Evolutionary conservation across 306 rosid genomes (phyloP).

Genomic region (Hippophae gyantsensis): DNA sequence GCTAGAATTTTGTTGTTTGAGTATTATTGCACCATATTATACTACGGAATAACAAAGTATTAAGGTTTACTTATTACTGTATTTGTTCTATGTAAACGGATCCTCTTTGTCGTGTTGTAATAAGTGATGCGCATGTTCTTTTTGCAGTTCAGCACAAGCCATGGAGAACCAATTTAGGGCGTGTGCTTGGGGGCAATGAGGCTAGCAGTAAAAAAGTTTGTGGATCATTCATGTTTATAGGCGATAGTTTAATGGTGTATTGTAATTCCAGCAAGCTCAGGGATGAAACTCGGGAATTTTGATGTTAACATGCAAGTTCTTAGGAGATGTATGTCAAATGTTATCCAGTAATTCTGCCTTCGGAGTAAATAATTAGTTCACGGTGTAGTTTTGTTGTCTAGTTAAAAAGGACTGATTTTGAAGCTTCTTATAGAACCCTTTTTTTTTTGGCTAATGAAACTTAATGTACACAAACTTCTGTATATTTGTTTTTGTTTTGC

Average conservation of each 20-base stretch:
- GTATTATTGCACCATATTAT: neutral
- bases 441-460: too few relatives aligned
- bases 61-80: neutral
- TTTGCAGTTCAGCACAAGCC: constrained; percentile 12
- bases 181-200: constrained; percentile 93
- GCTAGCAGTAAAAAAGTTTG: constrained; percentile 16
- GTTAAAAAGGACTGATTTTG: too few relatives aligned
- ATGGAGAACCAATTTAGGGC: constrained; percentile 45
- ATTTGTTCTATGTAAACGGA: neutral
- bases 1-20: neutral
- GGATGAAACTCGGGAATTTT: constrained; percentile 27
- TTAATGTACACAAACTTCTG: too few relatives aligned
- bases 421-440: too few relatives aligned
- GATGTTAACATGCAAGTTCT: constrained; percentile 28
- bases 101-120: neutral
- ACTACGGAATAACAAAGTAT: neutral
- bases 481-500: too few relatives aligned
- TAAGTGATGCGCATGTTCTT: neutral
- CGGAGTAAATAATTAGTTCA: constrained; percentile 31
- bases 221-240: constrained; percentile 9
- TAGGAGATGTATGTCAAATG: constrained; percentile 26
- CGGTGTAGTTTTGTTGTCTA: constrained; percentile 27
- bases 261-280: constrained; percentile 22
- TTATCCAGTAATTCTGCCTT: constrained; percentile 30
- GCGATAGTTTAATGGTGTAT: constrained; percentile 11